Base-by-base conservation (phyloP, 768 basidiomycete genomes). In the Mycena maculata region DNA sequence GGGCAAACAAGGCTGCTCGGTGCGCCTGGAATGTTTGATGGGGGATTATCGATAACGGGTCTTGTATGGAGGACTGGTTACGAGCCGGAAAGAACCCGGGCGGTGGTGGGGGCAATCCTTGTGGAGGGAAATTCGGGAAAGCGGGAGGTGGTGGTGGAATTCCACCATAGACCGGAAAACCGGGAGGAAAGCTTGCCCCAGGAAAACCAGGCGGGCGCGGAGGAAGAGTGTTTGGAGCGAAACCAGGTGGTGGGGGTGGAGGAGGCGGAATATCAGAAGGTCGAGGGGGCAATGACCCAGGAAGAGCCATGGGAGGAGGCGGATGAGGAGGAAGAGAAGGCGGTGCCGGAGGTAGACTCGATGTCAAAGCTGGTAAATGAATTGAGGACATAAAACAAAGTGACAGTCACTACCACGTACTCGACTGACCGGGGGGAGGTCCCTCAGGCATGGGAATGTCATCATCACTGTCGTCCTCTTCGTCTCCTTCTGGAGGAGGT, bases 381-480 rank as follows among this genome's bases (percentile, higher is more conserved):
- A 23, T 27, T 18, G 22, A 50, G 27, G 28, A 42, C 10, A 28
- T 28, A 18, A 44, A 30, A 7, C 16, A n/a, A 38, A 12, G 13
- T 16, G 10, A 27, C 12, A 33, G 18, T 4, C 16, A 28, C 56
- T 27, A 28, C 42, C 49, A 56, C 56, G 23, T 64, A 77, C 74
- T 66, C 53, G 72, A 62, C 20, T 65, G 67, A 48, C 79, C 79
- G 3, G 88, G 87, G 45, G 92, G 92, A 41, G 91, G 92, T 2
- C 91, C 95, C 57, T 90, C 91, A 15, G 96, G 96, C 90, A 97
- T 92, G 15, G 87, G 88, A 44, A 97, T 96, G 66, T 95, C 95
- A 69, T 95, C 94, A 63, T 94, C 94, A 55, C 86, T 88, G 41
- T 84, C 84, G 1, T 84, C 77, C 9, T 76, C 84, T 38, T 81